Conservation (phyloP, 176 grass and related monocot species). For the Zizania latifolia region DNA sequence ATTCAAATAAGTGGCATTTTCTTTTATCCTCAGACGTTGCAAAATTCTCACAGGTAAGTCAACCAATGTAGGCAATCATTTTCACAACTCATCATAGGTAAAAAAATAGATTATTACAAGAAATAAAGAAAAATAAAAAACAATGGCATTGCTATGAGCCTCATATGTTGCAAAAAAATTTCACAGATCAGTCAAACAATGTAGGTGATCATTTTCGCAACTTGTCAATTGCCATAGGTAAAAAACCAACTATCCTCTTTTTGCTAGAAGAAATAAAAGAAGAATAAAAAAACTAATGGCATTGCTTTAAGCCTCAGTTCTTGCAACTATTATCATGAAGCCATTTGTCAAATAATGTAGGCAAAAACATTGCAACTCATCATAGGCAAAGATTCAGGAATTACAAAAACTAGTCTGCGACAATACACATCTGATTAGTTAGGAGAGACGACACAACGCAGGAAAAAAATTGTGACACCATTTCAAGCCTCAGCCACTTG, state of each 20-base stretch:
- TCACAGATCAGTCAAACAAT: conserved; percentile 22
- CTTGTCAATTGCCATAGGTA: conserved; percentile 22
- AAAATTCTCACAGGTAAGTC: conserved; percentile 17
- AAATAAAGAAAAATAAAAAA: neutral
- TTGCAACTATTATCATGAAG: too few species aligned
- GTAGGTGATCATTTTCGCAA: conserved; percentile 16
- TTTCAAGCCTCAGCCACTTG: conserved; percentile 19
- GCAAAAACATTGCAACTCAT: conserved; percentile 36
- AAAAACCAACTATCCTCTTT: neutral
- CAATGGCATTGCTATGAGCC: too few species aligned
- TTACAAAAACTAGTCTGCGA: neutral
- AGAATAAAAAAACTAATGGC: neutral
- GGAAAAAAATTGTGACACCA: neutral
- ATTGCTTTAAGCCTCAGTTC: neutral
- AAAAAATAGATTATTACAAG: neutral
- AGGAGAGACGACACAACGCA: neutral
- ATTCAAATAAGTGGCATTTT: neutral
- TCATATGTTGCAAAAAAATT: neutral
- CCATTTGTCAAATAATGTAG: conserved; percentile 40
- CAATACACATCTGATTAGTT: neutral
- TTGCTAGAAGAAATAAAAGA: neutral
- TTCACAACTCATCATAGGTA: conserved; percentile 29
- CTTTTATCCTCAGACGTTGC: conserved; percentile 11
- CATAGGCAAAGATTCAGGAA: neutral
- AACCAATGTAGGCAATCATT: conserved; percentile 38